Evolutionary conservation across 2,329 filamentous ascomycete species (phyloP), one percentile per base, ranked within the genome.

Genomic region (Cladosporium sp.): DNA sequence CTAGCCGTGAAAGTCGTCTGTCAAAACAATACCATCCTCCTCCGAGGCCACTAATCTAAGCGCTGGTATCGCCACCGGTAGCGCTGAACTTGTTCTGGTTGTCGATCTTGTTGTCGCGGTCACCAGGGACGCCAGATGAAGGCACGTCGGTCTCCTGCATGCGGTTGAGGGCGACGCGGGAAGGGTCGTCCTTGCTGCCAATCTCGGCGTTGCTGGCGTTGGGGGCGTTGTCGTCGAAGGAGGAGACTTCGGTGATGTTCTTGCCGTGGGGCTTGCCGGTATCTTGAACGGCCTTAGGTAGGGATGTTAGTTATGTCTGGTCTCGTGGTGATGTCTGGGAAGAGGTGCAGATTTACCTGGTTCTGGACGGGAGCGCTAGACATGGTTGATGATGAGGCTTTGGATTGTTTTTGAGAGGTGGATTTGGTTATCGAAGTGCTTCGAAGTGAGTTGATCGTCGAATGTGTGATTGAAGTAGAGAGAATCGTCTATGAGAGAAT

Each of bases 181-280:
- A 82, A 3, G 87, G 86, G 70, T 89, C 86, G 49, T 86, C 79
- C 68, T 82, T 75, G 2, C 79, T 79, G 2, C 86, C 86, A 67
- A 88, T 83, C 28, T 85, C 82, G 16, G 77, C 75, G 28, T 72
- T 81, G 70, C 82, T 84, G 37, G 80, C 82, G 66, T 85, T 86
- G 26, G 78, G 77, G 10, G 74, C 75, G 31, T 74, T 71, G 26
- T 68, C 68, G 29, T 79, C 75, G 65, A 83, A 81, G 0, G 78
- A 81, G 28, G 81, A 82, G 68, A 86, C 83, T 0, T 72, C 80
- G n/a, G 62, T 66, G 62, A 86, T 69, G 70, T 85, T 84, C 65
- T 75, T 78, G 16, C 85, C 85, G 68, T 85, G 81, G 5, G 84
- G 83, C 74, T 82, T 81, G 26, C 71, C 76, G 37, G 72, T 74